Conservation (phyloP, 495 filamentous ascomycete genomes). For the Evansstolkia leycettana region DNA sequence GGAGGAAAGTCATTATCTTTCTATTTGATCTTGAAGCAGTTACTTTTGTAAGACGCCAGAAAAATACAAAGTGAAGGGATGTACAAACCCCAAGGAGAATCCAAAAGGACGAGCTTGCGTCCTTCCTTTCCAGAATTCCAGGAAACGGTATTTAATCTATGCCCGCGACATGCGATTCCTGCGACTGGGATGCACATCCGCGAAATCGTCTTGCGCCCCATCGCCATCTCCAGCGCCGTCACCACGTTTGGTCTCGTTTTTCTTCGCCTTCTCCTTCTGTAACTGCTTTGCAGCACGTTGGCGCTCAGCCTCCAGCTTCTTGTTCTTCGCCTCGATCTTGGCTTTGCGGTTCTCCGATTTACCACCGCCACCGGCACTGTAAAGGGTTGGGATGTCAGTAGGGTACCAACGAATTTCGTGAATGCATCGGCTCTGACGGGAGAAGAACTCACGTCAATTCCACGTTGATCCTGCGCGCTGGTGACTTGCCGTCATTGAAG, state of each 20-base stretch:
- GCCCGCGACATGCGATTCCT: conserved; percentile 28
- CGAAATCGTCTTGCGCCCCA: conserved; percentile 22
- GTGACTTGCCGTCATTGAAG: conserved; percentile 58
- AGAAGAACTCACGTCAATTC: conserved; percentile 63
- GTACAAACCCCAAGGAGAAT: not conserved
- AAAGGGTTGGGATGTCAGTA: not conserved
- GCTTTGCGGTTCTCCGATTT: conserved; percentile 57
- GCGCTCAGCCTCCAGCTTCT: conserved; percentile 74
- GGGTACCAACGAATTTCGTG: not conserved
- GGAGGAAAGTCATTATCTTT: too few species aligned
- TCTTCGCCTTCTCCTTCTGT: conserved; percentile 30
- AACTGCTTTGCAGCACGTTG: conserved; percentile 40
- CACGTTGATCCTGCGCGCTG: conserved; percentile 69
- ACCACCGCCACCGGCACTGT: conserved; percentile 66
- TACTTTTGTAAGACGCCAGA: too few species aligned
- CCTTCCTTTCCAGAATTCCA: too few species aligned
- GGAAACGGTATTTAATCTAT: too few species aligned
- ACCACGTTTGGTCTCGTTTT: conserved; percentile 19
- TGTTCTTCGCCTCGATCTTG: conserved; percentile 79
- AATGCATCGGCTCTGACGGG: too few species aligned
- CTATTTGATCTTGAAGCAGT: too few species aligned
- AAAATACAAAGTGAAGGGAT: conserved; percentile 4
- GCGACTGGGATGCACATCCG: conserved; percentile 48
- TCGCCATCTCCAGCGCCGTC: conserved; percentile 13
- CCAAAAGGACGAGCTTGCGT: too few species aligned